phyloP scores from a whole-genome alignment of 768 basidiomycete species.

The Exsudoporus frostii region DNA sequence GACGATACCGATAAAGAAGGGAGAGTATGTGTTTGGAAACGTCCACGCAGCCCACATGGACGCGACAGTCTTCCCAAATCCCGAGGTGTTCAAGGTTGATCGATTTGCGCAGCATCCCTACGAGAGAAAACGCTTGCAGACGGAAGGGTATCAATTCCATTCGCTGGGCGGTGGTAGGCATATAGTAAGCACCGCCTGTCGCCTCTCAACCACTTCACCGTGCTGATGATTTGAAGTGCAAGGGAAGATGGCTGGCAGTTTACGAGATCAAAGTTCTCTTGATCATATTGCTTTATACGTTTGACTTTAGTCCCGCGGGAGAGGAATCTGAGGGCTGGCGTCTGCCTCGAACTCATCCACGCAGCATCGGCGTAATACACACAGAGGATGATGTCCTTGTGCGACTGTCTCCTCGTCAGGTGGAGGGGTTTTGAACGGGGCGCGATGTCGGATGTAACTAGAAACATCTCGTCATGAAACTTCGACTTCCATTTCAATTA shows the following conservation, averaged over 20 bases:
- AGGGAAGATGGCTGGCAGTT: conserved; percentile 23
- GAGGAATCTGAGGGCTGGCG: conserved; percentile 1
- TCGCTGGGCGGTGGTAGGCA: conserved; percentile 19
- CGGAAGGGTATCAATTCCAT: conserved; percentile 8
- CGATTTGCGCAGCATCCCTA: conserved; percentile 19
- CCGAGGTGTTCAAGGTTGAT: conserved; percentile 15
- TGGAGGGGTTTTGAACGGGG: not conserved
- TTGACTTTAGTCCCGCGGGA: conserved; percentile 7
- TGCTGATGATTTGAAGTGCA: conserved; percentile 13
- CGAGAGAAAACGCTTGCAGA: conserved; percentile 12
- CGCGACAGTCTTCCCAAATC: conserved; percentile 6
- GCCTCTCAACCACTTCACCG: not conserved
- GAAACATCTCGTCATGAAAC: too few relatives aligned
- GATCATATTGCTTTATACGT: conserved; percentile 16
- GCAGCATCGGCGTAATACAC: conserved; percentile 14
- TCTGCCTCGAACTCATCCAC: conserved; percentile 8
- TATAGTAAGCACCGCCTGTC: conserved; percentile 6
- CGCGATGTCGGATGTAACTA: not conserved
- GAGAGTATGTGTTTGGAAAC: conserved; percentile 19
- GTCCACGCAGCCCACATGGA: conserved; percentile 20
- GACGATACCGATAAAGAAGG: conserved; percentile 17
- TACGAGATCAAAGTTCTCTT: conserved; percentile 21
- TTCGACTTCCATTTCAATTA: not conserved
- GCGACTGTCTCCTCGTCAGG: conserved; percentile 2
- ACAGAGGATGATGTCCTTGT: conserved; percentile 19